phyloP scores from a whole-genome alignment of 1,139 yeast species.

The Nakaseomyces sp. region DNA sequence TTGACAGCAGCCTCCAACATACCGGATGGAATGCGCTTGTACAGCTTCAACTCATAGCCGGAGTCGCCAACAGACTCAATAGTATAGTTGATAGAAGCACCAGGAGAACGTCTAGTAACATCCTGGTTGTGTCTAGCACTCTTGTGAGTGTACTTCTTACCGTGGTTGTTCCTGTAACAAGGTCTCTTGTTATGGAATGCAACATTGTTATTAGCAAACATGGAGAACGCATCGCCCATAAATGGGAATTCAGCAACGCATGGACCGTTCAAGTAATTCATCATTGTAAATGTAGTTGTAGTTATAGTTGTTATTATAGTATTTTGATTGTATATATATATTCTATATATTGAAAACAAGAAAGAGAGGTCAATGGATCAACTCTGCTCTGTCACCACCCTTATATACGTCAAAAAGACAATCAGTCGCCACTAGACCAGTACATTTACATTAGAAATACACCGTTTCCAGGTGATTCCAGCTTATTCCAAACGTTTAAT shows the following conservation, averaged over 20 bases:
- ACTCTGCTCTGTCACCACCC: no score
- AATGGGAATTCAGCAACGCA: background rate
- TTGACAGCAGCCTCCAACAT: constrained; percentile 15
- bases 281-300: background rate
- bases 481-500: no score
- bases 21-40: constrained; percentile 15
- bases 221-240: background rate
- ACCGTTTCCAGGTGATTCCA: no score
- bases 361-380: no score
- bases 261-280: background rate
- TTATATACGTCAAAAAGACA: no score
- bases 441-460: no score
- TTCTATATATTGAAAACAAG: no score
- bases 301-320: no score
- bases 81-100: background rate
- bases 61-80: background rate
- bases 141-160: background rate
- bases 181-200: background rate
- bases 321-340: no score
- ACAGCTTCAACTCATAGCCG: constrained; percentile 15
- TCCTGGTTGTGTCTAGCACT: background rate
- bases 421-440: no score
- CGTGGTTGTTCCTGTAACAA: background rate
- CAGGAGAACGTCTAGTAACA: no score
- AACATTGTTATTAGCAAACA: background rate